Evolutionary conservation across 495 filamentous ascomycete genomes (phyloP), one percentile per base, ranked within the genome.

Genomic region (Daldinia concentrica): DNA sequence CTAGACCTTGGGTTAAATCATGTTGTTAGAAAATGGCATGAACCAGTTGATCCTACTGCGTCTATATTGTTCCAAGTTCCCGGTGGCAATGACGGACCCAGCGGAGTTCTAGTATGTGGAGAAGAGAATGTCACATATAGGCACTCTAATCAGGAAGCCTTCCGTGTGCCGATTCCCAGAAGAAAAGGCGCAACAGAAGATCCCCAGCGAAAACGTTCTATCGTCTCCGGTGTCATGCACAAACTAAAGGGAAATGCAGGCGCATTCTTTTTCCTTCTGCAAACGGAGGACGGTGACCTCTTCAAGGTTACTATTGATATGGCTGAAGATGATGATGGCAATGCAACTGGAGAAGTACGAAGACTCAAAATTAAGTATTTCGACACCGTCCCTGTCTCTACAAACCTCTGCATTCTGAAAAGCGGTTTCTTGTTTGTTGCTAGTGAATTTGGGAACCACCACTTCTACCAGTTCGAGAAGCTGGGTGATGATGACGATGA

Each of bases 401-500:
- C 92, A 0, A 94, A 86, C 72, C 84, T 99, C 15, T 90, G 93
- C 77, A 97, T 99, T 69, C 80, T 98, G 68, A 97, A 97, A 80
- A 98, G 94, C 68, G 96, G 95, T 11, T 98, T 97, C 79, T 85
- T 98, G 32, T 99, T 94, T 77, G 91, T 95, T 39, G 95, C 94
- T 14, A 91, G 92, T 77, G 95, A 98, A 79, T 90, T 90, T 52
- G 96, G 96, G 15, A 94, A 97, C 68, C 93, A 97, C 76, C 90
- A 94, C 69, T 94, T 99, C 65, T 98, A 98, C 78, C 94, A 98
- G 79, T 97, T 99, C 69, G 93, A 97, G 76, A 96, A 97, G 76
- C 88, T 99, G 17, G 95, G 94, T n/a, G 95, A 99, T 70, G 94
- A 98, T 74, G 92, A 95, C 69, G 91, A 97, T 19, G 94, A 98